phyloP scores from a whole-genome alignment of 495 filamentous ascomycete species.

The Trichoderma gamsii region DNA sequence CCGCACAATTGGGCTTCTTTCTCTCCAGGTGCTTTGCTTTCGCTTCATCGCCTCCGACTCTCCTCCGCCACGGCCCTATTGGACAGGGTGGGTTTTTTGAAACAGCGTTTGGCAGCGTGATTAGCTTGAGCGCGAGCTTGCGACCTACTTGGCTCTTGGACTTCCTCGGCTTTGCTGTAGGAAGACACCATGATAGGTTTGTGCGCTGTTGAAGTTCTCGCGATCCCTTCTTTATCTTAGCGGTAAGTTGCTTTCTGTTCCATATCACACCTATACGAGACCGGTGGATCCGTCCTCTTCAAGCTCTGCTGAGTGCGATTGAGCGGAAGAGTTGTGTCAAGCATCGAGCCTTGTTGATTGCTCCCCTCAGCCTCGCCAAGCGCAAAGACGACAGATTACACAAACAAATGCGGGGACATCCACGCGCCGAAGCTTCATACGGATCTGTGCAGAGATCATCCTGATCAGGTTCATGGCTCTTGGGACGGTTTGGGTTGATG shows the following conservation, averaged over 20 bases:
- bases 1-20: constrained; percentile 2
- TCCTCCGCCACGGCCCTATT: background rate
- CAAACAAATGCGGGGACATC: background rate
- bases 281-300: background rate
- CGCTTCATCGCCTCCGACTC: background rate
- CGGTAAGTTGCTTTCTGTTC: constrained; percentile 1
- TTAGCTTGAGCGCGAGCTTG: background rate
- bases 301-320: background rate
- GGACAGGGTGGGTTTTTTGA: background rate
- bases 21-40: background rate
- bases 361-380: background rate
- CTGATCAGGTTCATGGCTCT: background rate
- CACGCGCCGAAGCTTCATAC: background rate
- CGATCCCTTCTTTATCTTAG: constrained; percentile 13
- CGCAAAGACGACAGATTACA: background rate
- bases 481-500: background rate
- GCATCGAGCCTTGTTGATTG: background rate
- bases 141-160: background rate
- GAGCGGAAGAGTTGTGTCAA: background rate
- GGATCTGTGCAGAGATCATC: background rate
- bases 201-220: constrained; percentile 15
- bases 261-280: background rate
- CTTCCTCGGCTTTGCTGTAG: background rate
- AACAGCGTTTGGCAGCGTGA: background rate
- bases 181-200: constrained; percentile 16